These are phyloP conservation scores for Fraxinus platypoda DNA, from an alignment of 305 asterid species.

Conservation along the genomic window DNA sequence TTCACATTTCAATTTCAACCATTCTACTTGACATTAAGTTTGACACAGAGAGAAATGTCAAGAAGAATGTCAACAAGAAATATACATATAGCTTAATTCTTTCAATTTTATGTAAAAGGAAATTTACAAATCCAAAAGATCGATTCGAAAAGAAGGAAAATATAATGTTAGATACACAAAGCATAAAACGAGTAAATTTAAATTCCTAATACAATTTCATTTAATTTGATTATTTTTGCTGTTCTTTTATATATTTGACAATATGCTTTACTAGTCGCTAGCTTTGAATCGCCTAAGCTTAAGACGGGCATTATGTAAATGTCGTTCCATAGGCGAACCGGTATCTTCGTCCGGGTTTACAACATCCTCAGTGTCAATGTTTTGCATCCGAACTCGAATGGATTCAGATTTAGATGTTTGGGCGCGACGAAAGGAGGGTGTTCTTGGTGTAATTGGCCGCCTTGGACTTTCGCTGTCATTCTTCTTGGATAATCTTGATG, in stretches of 20 bases:
- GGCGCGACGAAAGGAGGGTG: background rate
- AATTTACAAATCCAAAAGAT: background rate
- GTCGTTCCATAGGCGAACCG: background rate
- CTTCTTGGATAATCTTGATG: conserved; percentile 28
- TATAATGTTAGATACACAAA: background rate
- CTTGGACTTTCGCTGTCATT: background rate
- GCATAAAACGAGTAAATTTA: background rate
- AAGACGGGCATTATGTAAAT: background rate
- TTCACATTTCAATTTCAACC: background rate
- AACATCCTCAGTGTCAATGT: background rate
- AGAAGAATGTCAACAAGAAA: background rate
- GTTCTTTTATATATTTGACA: background rate
- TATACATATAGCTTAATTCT: background rate
- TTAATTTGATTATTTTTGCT: background rate
- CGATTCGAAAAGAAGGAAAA: background rate
- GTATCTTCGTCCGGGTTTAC: background rate
- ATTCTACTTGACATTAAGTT: no score
- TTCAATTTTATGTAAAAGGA: background rate
- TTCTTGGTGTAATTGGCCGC: background rate
- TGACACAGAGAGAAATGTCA: background rate
- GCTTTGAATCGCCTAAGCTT: background rate
- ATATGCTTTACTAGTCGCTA: background rate
- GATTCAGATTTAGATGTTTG: background rate
- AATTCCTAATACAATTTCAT: background rate
- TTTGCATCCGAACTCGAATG: background rate